phyloP scores from a whole-genome alignment of 202 grass and related monocot species.

The Elaeis oleifera region DNA sequence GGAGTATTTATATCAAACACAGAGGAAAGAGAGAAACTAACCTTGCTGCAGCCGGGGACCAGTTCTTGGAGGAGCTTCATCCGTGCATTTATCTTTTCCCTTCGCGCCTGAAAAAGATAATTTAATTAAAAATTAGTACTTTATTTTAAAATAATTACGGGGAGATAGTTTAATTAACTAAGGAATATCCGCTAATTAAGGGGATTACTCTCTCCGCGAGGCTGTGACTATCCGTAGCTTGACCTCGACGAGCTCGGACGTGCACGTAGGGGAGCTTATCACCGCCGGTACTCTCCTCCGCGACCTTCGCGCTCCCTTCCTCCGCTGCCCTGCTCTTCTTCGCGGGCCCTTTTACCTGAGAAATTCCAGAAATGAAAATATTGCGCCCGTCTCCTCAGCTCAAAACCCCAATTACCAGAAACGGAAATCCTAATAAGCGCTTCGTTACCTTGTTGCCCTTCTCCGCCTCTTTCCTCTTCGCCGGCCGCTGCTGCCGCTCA shows the following conservation, averaged over 20 bases:
- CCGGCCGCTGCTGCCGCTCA: not conserved
- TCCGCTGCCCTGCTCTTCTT: slow-evolving; percentile 10
- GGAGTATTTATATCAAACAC: too few relatives aligned
- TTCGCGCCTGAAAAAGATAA: slow-evolving; percentile 54
- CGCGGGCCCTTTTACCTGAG: slow-evolving; percentile 2
- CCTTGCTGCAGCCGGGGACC: slow-evolving; percentile 97
- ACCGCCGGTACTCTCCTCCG: not conserved
- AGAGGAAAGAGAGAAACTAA: slow-evolving; percentile 6
- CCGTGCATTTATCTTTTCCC: slow-evolving; percentile 96
- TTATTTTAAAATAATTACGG: slow-evolving; percentile 18
- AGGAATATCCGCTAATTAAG: not conserved
- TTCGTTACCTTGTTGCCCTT: not conserved
- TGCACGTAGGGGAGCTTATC: slow-evolving; percentile 18
- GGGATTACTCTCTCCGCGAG: slow-evolving; percentile 14
- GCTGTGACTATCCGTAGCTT: slow-evolving; percentile 23
- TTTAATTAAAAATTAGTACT: not conserved
- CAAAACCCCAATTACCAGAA: not conserved
- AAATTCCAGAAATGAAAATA: not conserved
- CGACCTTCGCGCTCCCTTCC: not conserved
- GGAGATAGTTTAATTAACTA: not conserved
- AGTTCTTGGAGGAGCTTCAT: slow-evolving; percentile 99
- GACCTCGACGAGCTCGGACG: slow-evolving; percentile 17
- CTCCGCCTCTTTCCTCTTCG: slow-evolving; percentile 6
- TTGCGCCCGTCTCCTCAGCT: not conserved
- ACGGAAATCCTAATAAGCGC: not conserved